phyloP scores from a whole-genome alignment of 495 filamentous ascomycete species.

The Aspergillus incahuasiensis region DNA sequence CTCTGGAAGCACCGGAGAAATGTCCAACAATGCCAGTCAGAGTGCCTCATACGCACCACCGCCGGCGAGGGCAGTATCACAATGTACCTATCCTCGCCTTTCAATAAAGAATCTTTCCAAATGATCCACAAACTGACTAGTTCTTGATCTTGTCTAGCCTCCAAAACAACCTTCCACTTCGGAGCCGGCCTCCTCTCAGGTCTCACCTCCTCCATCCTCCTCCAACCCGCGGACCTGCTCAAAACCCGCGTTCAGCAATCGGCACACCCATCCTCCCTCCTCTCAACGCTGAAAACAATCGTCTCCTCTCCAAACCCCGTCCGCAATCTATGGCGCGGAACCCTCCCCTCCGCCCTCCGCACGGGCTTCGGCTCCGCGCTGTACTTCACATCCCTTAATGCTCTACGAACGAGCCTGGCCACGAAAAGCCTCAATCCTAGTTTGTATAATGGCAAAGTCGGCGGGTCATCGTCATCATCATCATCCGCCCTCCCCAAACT shows the following conservation, averaged over 20 bases:
- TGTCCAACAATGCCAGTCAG: constrained; percentile 32
- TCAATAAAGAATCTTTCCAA: background rate
- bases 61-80: constrained; percentile 34
- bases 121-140: background rate
- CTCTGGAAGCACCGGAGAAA: constrained; percentile 12
- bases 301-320: constrained; percentile 55
- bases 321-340: constrained; percentile 87
- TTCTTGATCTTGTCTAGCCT: no score
- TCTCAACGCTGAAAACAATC: constrained; percentile 66
- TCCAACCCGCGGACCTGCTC: constrained; percentile 94
- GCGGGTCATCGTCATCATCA: constrained; percentile 57
- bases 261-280: constrained; percentile 57
- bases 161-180: constrained; percentile 71
- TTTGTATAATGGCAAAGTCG: background rate
- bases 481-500: constrained; percentile 81
- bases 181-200: constrained; percentile 83
- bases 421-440: background rate
- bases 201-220: constrained; percentile 77
- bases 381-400: constrained; percentile 88
- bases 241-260: constrained; percentile 84
- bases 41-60: constrained; percentile 22
- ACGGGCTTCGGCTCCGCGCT: constrained; percentile 90
- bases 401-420: constrained; percentile 67
- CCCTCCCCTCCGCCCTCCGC: constrained; percentile 82
- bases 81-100: constrained; percentile 19